Evolutionary conservation across 2,329 filamentous ascomycete species (phyloP).

Genomic region (Cladosporium velox): DNA sequence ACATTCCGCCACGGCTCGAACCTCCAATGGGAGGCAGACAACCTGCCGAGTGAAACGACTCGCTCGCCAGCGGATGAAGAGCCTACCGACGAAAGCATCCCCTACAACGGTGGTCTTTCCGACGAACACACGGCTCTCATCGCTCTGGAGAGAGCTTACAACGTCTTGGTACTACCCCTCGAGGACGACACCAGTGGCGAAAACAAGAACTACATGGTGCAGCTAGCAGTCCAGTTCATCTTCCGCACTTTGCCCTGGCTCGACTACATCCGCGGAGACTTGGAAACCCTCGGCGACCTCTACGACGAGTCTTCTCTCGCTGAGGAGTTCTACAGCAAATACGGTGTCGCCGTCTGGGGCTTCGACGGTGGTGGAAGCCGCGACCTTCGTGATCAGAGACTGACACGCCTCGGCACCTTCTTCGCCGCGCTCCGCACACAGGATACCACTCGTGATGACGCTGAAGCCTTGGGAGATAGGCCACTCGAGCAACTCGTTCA

Average conservation of each 20-base stretch:
- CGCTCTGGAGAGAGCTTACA: background rate
- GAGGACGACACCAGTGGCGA: background rate
- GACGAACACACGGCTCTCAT: background rate
- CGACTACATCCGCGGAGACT: background rate
- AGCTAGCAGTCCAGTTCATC: background rate
- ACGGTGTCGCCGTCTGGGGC: conserved; percentile 1
- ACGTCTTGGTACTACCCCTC: background rate
- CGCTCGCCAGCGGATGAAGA: background rate
- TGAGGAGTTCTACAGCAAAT: background rate
- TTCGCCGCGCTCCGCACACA: background rate
- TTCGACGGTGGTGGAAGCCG: background rate
- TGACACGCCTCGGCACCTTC: background rate
- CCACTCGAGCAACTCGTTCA: background rate
- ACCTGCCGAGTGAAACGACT: background rate
- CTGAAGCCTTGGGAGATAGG: background rate
- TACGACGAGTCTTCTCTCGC: background rate
- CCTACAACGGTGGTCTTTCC: background rate
- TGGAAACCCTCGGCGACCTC: background rate
- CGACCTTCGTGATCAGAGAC: background rate
- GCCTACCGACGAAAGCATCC: background rate
- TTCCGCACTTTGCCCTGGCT: background rate
- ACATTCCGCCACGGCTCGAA: background rate
- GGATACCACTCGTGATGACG: background rate
- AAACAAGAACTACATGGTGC: background rate
- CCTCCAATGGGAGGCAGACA: background rate